Conservation (phyloP, 2,329 filamentous ascomycete species). For the Westerdykella ornata region DNA sequence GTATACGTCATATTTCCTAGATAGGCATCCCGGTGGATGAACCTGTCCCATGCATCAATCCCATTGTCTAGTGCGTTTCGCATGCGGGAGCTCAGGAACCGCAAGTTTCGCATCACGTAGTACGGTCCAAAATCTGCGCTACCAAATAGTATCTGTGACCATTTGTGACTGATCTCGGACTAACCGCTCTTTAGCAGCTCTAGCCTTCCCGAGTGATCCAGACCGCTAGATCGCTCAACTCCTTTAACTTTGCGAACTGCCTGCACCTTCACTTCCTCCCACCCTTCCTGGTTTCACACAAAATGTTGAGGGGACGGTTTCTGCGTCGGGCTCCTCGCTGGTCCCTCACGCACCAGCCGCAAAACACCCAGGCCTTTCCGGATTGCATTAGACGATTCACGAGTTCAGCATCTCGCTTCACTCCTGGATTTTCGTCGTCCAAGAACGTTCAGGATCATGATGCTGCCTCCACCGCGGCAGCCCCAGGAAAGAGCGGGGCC, state of each 20-base stretch:
- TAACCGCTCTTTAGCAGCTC: too few relatives aligned
- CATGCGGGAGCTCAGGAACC: too few relatives aligned
- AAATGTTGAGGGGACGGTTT: conserved; percentile 32
- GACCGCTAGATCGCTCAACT: too few relatives aligned
- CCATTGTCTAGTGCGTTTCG: too few relatives aligned
- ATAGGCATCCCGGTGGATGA: too few relatives aligned
- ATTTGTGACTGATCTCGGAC: too few relatives aligned
- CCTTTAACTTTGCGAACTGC: too few relatives aligned
- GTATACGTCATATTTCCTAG: too few relatives aligned
- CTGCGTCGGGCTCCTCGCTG: conserved; percentile 27
- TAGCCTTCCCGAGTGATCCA: too few relatives aligned
- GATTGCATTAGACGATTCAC: conserved; percentile 24
- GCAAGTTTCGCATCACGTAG: too few relatives aligned
- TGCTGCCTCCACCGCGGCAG: conserved; percentile 32
- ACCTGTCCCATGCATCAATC: background rate
- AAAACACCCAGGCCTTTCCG: conserved; percentile 16
- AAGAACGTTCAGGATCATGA: conserved; percentile 24
- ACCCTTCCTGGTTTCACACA: background rate
- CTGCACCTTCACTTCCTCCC: conserved; percentile 6
- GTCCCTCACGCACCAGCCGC: conserved; percentile 23
- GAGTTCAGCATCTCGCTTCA: conserved; percentile 20
- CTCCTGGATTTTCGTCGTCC: conserved; percentile 12
- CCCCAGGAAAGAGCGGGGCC: conserved; percentile 38
- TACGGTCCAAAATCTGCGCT: too few relatives aligned
- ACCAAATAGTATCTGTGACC: too few relatives aligned